These are phyloP conservation scores for Phyllosticta paracitricarpa DNA, from an alignment of 2,329 filamentous ascomycete genomes.

Conservation along the genomic window DNA sequence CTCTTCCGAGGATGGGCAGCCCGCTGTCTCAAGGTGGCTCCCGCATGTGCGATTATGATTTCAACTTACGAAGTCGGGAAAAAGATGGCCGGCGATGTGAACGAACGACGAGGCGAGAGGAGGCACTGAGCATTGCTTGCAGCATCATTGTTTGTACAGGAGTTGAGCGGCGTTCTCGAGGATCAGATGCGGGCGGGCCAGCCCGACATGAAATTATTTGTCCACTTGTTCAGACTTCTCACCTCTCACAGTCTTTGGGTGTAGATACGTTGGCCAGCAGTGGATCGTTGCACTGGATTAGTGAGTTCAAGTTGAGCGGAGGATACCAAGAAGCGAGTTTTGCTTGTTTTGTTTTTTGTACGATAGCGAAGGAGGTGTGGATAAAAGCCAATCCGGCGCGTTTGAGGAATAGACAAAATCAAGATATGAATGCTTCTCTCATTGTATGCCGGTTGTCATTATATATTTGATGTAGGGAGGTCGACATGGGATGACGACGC, in stretches of 20 bases:
- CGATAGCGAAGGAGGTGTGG: background rate
- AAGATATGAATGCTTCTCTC: background rate
- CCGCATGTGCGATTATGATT: conserved; percentile 98
- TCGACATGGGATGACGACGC: background rate
- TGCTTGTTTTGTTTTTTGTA: background rate
- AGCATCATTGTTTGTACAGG: background rate
- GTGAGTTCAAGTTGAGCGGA: background rate
- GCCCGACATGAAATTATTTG: background rate
- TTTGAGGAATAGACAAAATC: background rate
- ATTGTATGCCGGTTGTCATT: background rate
- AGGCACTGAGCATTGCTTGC: conserved; percentile 3
- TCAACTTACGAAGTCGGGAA: conserved; percentile 96
- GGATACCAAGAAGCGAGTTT: background rate
- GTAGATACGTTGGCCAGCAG: background rate
- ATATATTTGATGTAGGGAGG: background rate
- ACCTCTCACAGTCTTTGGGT: background rate
- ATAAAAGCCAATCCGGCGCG: background rate
- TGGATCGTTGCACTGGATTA: background rate
- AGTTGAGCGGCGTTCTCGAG: background rate
- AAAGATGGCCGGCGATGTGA: conserved; percentile 68
- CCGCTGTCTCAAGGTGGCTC: conserved; percentile 85
- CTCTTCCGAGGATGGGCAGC: conserved; percentile 90
- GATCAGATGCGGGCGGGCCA: background rate
- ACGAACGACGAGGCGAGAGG: conserved; percentile 41
- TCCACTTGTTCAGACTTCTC: background rate